Percentiles rank a stretch among this genome's conserved stretches.
Conservation (phyloP, 2,329 filamentous ascomycete species). For the Aspergillus luchuensis region DNA sequence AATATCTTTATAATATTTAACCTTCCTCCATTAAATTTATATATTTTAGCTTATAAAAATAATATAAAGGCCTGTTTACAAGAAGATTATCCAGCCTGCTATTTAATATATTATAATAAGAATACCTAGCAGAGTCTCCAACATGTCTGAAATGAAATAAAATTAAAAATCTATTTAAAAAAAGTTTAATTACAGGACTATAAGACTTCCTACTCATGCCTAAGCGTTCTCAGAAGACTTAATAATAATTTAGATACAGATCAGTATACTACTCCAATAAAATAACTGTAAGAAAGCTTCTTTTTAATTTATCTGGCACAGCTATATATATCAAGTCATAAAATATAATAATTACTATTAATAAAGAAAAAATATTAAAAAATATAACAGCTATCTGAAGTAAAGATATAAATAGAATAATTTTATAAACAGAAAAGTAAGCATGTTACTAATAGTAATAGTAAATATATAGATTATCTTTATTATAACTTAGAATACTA, state of each 20-base stretch:
- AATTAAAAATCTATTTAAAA: neutral
- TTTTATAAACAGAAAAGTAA: neutral
- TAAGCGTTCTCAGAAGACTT: too few species aligned
- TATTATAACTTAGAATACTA: neutral
- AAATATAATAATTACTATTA: neutral
- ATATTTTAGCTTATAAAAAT: neutral
- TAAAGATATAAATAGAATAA: neutral
- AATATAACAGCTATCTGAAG: neutral
- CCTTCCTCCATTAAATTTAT: neutral
- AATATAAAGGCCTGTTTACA: neutral
- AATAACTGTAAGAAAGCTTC: neutral
- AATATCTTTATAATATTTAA: too few species aligned
- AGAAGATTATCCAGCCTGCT: neutral
- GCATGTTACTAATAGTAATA: neutral
- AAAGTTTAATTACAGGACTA: neutral
- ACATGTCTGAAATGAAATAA: neutral
- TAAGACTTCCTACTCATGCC: neutral
- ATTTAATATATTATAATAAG: neutral
- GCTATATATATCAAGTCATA: neutral
- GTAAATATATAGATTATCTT: neutral
- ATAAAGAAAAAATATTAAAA: neutral
- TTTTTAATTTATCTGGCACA: neutral
- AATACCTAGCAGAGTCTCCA: neutral
- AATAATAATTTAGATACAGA: neutral
- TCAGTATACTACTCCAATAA: neutral